Evolutionary conservation across 2,329 filamentous ascomycete genomes (phyloP).

Genomic region (Aspergillus caelatus): DNA sequence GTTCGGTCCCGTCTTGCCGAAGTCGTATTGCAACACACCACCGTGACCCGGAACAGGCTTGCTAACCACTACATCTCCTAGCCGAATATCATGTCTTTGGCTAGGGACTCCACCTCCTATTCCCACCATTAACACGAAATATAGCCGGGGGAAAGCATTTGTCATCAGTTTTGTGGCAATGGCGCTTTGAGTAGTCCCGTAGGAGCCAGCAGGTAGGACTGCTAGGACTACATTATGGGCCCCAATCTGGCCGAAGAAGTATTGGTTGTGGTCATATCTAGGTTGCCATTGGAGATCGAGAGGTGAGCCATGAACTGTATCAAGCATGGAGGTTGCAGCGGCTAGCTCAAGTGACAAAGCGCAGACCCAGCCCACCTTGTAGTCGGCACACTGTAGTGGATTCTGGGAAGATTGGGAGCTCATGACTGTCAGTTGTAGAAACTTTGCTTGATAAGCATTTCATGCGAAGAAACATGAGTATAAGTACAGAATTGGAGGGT

Average conservation of each 20-base stretch:
- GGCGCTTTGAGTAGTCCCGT: neutral
- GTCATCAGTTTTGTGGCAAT: neutral
- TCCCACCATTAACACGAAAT: conserved; percentile 13
- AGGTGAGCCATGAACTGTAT: neutral
- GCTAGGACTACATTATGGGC: neutral
- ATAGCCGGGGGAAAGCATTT: neutral
- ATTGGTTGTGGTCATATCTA: neutral
- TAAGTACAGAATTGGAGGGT: no score
- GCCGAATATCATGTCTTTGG: conserved; percentile 15
- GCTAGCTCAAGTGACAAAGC: neutral
- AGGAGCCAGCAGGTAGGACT: neutral
- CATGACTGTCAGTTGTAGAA: no score
- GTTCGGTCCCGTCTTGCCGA: neutral
- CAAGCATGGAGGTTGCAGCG: neutral
- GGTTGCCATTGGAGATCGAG: neutral
- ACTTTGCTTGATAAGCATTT: no score
- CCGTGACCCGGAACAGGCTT: neutral
- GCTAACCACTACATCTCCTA: conserved; percentile 22
- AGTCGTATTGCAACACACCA: neutral
- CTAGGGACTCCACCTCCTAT: conserved; percentile 19
- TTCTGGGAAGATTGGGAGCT: no score
- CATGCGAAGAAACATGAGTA: no score
- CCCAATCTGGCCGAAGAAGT: neutral
- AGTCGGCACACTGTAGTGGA: neutral
- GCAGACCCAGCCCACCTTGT: conserved; percentile 6